Conservation (phyloP, 1,139 yeast genomes). For the Diutina sp. region DNA sequence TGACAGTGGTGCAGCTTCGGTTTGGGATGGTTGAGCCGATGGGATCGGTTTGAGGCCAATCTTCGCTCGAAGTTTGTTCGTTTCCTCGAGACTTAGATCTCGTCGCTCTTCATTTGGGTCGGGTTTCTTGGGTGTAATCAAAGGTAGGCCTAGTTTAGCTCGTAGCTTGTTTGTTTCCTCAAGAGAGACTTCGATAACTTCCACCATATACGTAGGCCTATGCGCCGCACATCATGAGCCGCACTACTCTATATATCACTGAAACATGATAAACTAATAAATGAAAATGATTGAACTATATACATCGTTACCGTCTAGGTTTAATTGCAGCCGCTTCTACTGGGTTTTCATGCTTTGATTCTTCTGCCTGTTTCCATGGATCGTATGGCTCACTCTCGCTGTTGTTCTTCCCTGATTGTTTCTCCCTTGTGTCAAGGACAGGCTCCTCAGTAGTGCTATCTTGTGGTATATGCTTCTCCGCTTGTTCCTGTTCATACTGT, state of each 20-base stretch:
- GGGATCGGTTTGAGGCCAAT: slow-evolving; percentile 8
- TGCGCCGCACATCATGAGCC: not conserved
- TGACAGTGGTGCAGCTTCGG: slow-evolving; percentile 6
- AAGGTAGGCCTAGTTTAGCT: slow-evolving; percentile 34
- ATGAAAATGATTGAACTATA: not conserved
- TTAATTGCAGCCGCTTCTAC: not conserved
- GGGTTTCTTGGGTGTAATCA: slow-evolving; percentile 11
- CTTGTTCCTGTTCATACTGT: not conserved
- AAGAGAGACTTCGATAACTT: slow-evolving; percentile 18
- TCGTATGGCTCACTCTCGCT: not conserved
- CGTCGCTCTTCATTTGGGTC: not conserved
- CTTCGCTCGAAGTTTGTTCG: slow-evolving; percentile 4
- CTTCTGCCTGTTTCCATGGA: slow-evolving; percentile 2
- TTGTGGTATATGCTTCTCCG: not conserved
- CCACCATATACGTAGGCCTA: slow-evolving; percentile 1
- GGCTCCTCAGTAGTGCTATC: not conserved
- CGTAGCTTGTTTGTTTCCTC: slow-evolving; percentile 44
- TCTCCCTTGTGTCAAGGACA: not conserved
- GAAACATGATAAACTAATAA: too few species aligned
- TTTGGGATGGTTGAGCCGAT: slow-evolving; percentile 2
- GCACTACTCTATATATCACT: not conserved
- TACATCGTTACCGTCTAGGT: not conserved
- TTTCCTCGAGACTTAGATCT: slow-evolving; percentile 3
- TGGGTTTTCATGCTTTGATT: not conserved
- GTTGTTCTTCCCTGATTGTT: not conserved